Conservation (phyloP, 495 filamentous ascomycete genomes). For the Podospora bellae-mahoneyi region DNA sequence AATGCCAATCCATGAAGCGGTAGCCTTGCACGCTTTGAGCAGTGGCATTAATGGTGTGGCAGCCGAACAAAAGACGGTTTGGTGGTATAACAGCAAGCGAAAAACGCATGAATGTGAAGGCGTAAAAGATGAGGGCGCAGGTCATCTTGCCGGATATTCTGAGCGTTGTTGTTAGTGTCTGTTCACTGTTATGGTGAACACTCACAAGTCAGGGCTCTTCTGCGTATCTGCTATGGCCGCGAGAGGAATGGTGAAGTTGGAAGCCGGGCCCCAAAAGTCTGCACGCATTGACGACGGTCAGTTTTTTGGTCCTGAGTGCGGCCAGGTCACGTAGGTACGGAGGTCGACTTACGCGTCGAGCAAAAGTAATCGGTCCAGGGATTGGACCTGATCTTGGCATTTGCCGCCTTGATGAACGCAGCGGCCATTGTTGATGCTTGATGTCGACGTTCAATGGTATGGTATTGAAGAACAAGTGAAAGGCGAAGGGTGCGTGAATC, state of each 20-base stretch:
- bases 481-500: not conserved
- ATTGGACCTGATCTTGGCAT: constrained; percentile 90
- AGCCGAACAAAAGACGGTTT: constrained; percentile 92
- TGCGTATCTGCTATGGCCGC: constrained; percentile 87
- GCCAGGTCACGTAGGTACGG: constrained; percentile 22
- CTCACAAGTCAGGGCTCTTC: constrained; percentile 90
- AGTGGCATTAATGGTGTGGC: constrained; percentile 76
- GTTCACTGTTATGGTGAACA: constrained; percentile 8
- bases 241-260: constrained; percentile 93
- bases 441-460: not conserved
- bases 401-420: constrained; percentile 79
- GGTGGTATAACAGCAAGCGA: constrained; percentile 80
- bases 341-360: constrained; percentile 74
- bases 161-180: not conserved
- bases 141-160: constrained; percentile 96
- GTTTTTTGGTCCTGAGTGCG: not conserved
- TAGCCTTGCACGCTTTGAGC: constrained; percentile 74
- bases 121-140: constrained; percentile 74
- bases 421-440: constrained; percentile 55
- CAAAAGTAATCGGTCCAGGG: constrained; percentile 82
- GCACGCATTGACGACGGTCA: constrained; percentile 7
- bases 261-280: constrained; percentile 98
- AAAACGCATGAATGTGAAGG: constrained; percentile 93
- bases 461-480: not conserved
- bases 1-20: constrained; percentile 61